phyloP scores from a whole-genome alignment of 2,329 filamentous ascomycete genomes.

The Incumbomyces delicatus region DNA sequence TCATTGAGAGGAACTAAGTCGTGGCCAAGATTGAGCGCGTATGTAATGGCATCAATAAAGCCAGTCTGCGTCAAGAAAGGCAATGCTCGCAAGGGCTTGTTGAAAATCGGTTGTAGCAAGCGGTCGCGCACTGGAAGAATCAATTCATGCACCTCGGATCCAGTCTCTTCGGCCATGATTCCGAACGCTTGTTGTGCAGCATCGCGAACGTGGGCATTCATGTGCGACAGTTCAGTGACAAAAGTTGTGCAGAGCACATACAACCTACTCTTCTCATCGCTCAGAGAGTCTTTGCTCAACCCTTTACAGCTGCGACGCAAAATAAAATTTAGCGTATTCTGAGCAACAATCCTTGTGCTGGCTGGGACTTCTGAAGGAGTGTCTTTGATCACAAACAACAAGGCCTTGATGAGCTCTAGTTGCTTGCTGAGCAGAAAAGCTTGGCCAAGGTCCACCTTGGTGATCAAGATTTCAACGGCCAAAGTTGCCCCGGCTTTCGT shows the following conservation, averaged over 20 bases:
- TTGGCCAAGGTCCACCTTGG: conserved; percentile 74
- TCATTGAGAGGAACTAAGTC: conserved; percentile 90
- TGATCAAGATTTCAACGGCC: conserved; percentile 80
- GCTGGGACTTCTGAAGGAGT: conserved; percentile 91
- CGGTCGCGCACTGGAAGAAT: conserved; percentile 84
- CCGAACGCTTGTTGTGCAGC: conserved; percentile 73
- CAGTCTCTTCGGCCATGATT: conserved; percentile 68
- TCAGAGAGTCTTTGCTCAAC: conserved; percentile 68
- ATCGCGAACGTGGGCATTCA: conserved; percentile 89
- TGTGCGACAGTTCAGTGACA: conserved; percentile 81
- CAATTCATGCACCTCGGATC: conserved; percentile 74
- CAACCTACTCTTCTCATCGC: conserved; percentile 56
- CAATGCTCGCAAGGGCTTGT: conserved; percentile 83
- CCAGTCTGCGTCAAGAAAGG: conserved; percentile 95
- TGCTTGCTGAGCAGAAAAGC: conserved; percentile 74
- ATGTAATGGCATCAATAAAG: conserved; percentile 95
- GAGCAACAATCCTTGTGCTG: conserved; percentile 72
- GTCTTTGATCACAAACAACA: conserved; percentile 97
- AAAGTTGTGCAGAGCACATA: conserved; percentile 73
- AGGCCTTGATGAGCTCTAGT: conserved; percentile 76
- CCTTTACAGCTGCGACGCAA: conserved; percentile 69
- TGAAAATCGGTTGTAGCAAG: conserved; percentile 83
- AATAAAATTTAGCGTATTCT: conserved; percentile 71
- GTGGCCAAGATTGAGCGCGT: conserved; percentile 79
- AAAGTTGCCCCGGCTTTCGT: conserved; percentile 87